These are phyloP conservation scores for Pestalotiopsis sp. DNA, from an alignment of 2,329 filamentous ascomycete species.

Conservation along the genomic window DNA sequence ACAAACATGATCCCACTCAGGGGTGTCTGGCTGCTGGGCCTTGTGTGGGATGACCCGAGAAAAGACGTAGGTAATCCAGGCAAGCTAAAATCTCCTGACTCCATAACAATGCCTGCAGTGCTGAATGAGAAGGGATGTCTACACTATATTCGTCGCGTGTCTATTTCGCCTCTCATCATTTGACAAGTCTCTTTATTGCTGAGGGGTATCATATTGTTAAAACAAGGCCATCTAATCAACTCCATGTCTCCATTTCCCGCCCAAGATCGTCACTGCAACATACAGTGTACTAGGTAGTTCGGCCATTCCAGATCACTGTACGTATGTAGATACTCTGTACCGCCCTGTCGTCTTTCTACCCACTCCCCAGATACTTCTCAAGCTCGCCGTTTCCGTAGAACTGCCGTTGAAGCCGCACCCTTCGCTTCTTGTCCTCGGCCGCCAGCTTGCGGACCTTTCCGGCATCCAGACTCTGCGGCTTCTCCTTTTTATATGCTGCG, in stretches of 20 bases:
- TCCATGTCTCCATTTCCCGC: not conserved
- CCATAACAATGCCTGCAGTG: not conserved
- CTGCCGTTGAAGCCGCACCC: constrained; percentile 64
- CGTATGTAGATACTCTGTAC: not conserved
- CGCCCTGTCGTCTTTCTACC: constrained; percentile 11
- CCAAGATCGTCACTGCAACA: not conserved
- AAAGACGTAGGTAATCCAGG: not conserved
- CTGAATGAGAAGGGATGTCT: not conserved
- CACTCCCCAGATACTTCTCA: constrained; percentile 66
- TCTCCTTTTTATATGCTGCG: constrained; percentile 38
- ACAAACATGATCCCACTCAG: not conserved
- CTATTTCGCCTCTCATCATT: not conserved
- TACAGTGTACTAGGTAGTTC: not conserved
- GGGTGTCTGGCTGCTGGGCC: not conserved
- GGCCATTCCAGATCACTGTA: not conserved
- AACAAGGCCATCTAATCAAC: not conserved
- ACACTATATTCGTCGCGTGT: not conserved
- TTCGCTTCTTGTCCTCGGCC: constrained; percentile 60
- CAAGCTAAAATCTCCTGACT: not conserved
- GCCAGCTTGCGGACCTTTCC: constrained; percentile 66
- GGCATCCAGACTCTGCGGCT: constrained; percentile 60
- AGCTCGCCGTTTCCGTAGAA: constrained; percentile 78
- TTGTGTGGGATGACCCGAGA: not conserved
- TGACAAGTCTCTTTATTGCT: not conserved
- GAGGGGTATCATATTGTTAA: not conserved